Conservation (phyloP, 1,139 yeast genomes). For the Zygosaccharomyces pseudobailii region DNA sequence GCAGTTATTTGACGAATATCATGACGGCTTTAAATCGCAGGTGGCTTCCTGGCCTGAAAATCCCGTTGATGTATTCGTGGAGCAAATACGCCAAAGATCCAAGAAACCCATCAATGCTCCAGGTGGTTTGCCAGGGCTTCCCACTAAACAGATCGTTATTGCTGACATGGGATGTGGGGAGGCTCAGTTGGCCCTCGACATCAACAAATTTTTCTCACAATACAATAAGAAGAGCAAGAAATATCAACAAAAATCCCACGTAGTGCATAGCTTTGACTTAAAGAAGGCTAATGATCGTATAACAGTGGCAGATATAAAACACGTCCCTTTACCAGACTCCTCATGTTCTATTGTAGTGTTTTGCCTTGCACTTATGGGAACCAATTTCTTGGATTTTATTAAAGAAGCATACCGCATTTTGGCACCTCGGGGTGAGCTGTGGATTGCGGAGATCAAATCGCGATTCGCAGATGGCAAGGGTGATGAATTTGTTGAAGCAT, state of each 20-base stretch:
- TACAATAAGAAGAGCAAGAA: conserved; percentile 34
- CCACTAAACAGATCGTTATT: conserved; percentile 55
- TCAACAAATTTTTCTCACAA: conserved; percentile 45
- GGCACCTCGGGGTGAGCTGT: conserved; percentile 86
- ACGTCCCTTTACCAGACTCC: conserved; percentile 76
- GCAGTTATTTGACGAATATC: conserved; percentile 85
- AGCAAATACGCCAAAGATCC: conserved; percentile 59
- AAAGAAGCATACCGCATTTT: conserved; percentile 83
- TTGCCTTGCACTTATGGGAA: conserved; percentile 95
- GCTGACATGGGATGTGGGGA: conserved; percentile 99
- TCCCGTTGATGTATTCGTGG: conserved; percentile 85
- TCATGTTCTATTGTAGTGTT: conserved; percentile 83
- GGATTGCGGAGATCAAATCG: conserved; percentile 97
- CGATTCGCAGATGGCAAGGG: conserved; percentile 69
- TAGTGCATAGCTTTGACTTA: conserved; percentile 85
- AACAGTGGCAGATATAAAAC: conserved; percentile 90
- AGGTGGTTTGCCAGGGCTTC: conserved; percentile 83
- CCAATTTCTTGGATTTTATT: conserved; percentile 87
- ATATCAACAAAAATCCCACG: conserved; percentile 42
- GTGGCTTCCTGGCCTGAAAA: conserved; percentile 98
- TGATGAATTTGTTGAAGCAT: conserved; percentile 69
- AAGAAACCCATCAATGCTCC: conserved; percentile 80
- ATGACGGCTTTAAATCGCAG: conserved; percentile 89
- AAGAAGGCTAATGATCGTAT: conserved; percentile 81
- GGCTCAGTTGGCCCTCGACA: conserved; percentile 74